Evolutionary conservation across 371 early-diverging fungal species (phyloP).

Genomic region (Chytridium lagenaria): DNA sequence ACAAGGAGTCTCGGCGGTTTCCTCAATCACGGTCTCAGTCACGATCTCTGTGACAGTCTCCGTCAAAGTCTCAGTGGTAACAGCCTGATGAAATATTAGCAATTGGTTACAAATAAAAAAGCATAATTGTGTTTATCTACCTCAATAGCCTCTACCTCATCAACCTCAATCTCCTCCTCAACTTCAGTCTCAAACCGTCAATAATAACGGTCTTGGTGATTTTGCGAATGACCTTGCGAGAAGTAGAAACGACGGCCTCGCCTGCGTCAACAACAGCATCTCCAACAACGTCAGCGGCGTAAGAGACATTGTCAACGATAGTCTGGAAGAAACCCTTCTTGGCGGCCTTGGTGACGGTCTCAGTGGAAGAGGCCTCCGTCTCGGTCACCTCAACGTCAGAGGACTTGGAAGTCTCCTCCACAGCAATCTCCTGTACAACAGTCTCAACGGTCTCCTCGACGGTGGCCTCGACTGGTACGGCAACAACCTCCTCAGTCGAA

Average conservation of each 20-base stretch:
- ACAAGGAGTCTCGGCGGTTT: not conserved
- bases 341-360: not conserved
- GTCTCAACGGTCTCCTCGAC: not conserved
- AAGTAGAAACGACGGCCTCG: not conserved
- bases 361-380: no score
- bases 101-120: not conserved
- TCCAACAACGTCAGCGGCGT: conserved; percentile 2
- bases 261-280: conserved; percentile 5
- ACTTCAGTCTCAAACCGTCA: conserved; percentile 2
- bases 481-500: not conserved
- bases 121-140: not conserved
- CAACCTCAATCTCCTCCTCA: conserved; percentile 12
- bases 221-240: conserved; percentile 13
- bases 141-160: not conserved
- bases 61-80: not conserved
- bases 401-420: not conserved
- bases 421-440: not conserved
- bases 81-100: not conserved
- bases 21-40: not conserved
- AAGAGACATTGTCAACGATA: conserved; percentile 1
- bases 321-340: not conserved
- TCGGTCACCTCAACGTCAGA: no score
- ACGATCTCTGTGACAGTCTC: conserved; percentile 3
- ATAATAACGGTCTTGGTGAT: conserved; percentile 7
- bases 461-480: not conserved